phyloP scores from a whole-genome alignment of 2,329 filamentous ascomycete genomes.

The Zelopaecilomyces penicillatus region DNA sequence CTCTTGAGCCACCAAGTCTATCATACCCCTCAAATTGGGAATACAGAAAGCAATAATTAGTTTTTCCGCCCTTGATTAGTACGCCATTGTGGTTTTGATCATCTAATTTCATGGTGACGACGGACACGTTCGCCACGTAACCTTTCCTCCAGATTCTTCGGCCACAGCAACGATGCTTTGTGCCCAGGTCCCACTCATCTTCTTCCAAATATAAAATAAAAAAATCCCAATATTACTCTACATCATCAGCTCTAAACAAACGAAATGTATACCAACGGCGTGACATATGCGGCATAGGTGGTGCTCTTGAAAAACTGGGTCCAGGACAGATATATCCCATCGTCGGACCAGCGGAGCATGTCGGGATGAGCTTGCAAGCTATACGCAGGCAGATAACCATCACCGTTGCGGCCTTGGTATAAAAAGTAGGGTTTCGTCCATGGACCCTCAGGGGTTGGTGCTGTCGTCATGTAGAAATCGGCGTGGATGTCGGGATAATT shows the following conservation, averaged over 20 bases:
- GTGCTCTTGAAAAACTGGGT: slow-evolving; percentile 9
- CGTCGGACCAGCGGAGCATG: slow-evolving; percentile 5
- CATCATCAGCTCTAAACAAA: slow-evolving; percentile 5
- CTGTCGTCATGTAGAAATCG: slow-evolving; percentile 15
- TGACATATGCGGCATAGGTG: slow-evolving; percentile 9
- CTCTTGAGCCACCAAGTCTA: too few species aligned
- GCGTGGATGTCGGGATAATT: slow-evolving; percentile 9
- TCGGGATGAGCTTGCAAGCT: slow-evolving; percentile 10
- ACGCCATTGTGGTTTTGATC: too few species aligned
- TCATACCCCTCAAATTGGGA: too few species aligned
- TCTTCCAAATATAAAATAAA: too few species aligned
- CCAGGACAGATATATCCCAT: slow-evolving; percentile 11
- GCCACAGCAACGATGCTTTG: too few species aligned
- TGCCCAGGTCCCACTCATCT: too few species aligned
- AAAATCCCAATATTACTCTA: not conserved
- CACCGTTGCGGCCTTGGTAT: slow-evolving; percentile 6
- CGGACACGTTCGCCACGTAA: too few species aligned
- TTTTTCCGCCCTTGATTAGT: too few species aligned
- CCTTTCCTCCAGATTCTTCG: too few species aligned
- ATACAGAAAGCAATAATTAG: too few species aligned
- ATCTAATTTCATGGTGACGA: too few species aligned
- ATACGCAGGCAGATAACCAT: slow-evolving; percentile 7
- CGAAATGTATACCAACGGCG: slow-evolving; percentile 9
- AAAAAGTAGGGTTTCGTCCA: slow-evolving; percentile 8
- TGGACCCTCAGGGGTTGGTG: slow-evolving; percentile 9